Conservation (phyloP, 345 rosid species). For the Cardamine occulta region DNA sequence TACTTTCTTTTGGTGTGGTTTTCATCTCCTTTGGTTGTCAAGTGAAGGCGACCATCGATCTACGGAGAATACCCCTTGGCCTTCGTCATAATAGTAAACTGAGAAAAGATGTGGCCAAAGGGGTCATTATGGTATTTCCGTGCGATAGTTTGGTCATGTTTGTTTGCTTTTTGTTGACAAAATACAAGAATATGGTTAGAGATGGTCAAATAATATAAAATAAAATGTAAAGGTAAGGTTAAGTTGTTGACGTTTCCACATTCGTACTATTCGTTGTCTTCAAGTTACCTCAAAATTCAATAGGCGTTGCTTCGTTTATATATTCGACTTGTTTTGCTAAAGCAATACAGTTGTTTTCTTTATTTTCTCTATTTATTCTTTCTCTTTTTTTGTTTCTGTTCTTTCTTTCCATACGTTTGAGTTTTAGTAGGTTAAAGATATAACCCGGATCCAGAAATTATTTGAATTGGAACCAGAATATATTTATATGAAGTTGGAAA, state of each 20-base stretch:
- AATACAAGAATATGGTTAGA: slow-evolving; percentile 16
- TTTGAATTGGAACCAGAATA: neutral
- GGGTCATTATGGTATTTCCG: neutral
- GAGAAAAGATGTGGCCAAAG: neutral
- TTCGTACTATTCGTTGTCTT: slow-evolving; percentile 53
- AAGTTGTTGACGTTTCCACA: slow-evolving; percentile 49
- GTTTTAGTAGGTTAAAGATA: neutral
- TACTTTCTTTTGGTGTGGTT: slow-evolving; percentile 12
- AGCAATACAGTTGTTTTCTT: neutral
- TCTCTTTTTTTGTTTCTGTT: neutral
- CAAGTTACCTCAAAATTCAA: slow-evolving; percentile 47
- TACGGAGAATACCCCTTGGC: slow-evolving; percentile 8
- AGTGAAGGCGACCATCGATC: slow-evolving; percentile 30
- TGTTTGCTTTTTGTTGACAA: slow-evolving; percentile 24
- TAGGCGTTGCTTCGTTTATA: slow-evolving; percentile 14
- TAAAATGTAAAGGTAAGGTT: slow-evolving; percentile 37
- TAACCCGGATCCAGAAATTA: neutral
- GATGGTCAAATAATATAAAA: slow-evolving; percentile 35
- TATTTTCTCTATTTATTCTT: neutral
- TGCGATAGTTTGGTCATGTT: neutral
- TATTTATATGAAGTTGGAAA: neutral
- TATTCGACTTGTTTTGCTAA: neutral
- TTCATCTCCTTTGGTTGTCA: slow-evolving; percentile 25
- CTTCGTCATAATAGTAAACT: neutral
- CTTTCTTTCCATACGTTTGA: neutral